Base-by-base conservation (phyloP, 2,329 filamentous ascomycete genomes). In the Trichoderma koningii region DNA sequence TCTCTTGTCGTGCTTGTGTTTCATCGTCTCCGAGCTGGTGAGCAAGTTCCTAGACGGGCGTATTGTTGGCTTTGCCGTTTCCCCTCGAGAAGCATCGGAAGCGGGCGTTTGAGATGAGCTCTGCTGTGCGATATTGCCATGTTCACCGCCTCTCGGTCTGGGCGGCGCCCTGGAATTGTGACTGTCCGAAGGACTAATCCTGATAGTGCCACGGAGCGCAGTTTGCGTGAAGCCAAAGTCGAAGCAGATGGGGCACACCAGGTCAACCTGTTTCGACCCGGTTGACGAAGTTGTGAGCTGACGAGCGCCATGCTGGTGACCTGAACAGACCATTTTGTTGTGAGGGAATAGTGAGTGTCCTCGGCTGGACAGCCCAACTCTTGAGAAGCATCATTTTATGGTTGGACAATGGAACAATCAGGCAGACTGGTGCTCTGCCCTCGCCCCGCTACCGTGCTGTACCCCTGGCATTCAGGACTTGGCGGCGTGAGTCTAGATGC, bases 221-320 rank as follows among this genome's bases (percentile, higher is more conserved):
- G 63, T 53, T 34, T 59, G 38, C 10, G 55, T 53, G 21, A 59
- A 64, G 38, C 63, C 63, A 64, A 64, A 59, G 14, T 64, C 63
- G 19, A 59, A 59, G 41, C 63, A 64, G 23, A 64, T 64, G 26
- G 63, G 63, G 7, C 63, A 64, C 12, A 64, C 63, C 17, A 64
- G 30, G 9, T 64, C 63, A 12, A 64, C 63, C 17, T 42, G 42
- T 59, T 52, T 59, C 38, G 41, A 12, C 41, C 23, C n/a, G 10
- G 15, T 21, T 7, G 30, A 15, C 5, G 63, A 47, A 1, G 55
- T 53, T 30, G 52, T 60, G 14, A 60, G 48, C n/a, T 47, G 55
- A 7, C 47, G 53, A 48, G 47, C 48, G 10, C 55, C 47, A 15
- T 47, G 17, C 7, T 38, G 63, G 12, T 52, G 23, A 28, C 53